Base-by-base conservation (phyloP, 108 stramenopile genomes). In the Poteriospumella lacustris region DNA sequence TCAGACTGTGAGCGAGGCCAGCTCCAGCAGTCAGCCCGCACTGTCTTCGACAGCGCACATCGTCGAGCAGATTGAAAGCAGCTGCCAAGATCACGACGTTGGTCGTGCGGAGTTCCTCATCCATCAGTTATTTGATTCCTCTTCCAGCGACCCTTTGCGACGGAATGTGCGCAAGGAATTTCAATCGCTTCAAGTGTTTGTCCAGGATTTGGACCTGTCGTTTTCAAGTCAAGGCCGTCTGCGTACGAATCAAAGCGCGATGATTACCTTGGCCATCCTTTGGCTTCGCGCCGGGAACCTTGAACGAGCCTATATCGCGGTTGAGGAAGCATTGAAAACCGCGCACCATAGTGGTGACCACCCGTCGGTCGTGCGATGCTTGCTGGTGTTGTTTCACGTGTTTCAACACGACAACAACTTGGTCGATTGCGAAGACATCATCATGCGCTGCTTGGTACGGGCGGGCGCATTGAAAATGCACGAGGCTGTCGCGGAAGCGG, bases 281-380 rank as follows among this genome's bases (percentile, higher is more conserved):
- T 24, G 24, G 3, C 15, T 33, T 26, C 15, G 36, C 36, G 24
- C 3, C 36, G 60, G 60, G 3, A 64, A 64, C 36, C 24, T 5
- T 3, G 3, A 3, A 31, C 15, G 9, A 34, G 60, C 60, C 9
- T 5, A 5, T 19, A 31, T 33, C 9, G 60, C 60, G 5, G 24
- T 64, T 31, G 60, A 64, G 36, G 60, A 64, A 64, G 60, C 60
- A 12, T 5, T 64, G 60, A 64, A 64, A 64, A 64, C 60, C 28
- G 60, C 60, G 5, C 60, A 64, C 36, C 60, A 64, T 34, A 3
- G 31, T 34, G 60, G 60, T 24, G 60, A 64, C 36, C 60, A 64
- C 36, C 9, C 60, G 28, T 31, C 60, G 28, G 60, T 64, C 5
- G 60, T 34, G 36, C 3, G 60, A 64, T 52, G 47, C 19, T 52